phyloP scores from a whole-genome alignment of 805 yeast species.

The Tanozyma kutaoensis region DNA sequence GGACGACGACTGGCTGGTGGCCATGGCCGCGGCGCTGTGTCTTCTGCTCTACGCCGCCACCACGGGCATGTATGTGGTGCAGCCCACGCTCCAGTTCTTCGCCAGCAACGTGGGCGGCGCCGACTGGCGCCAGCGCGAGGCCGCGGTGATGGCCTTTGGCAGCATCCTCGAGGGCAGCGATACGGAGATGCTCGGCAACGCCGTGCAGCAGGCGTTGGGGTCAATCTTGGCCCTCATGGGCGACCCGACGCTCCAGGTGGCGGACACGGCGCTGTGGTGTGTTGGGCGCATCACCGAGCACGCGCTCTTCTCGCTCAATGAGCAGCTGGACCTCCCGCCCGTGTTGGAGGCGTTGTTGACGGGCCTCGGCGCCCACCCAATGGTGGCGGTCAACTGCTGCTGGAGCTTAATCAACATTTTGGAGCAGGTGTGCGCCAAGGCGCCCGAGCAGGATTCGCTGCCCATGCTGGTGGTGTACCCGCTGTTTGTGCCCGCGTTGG shows the following conservation, averaged over 20 bases:
- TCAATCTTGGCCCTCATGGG: constrained; percentile 65
- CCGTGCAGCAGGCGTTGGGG: constrained; percentile 71
- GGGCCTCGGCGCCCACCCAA: constrained; percentile 87
- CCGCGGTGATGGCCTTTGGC: constrained; percentile 98
- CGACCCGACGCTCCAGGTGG: constrained; percentile 73
- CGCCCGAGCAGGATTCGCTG: constrained; percentile 35
- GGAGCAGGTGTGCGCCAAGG: constrained; percentile 60
- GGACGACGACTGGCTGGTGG: constrained; percentile 94
- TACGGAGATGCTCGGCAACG: constrained; percentile 45
- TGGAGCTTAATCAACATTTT: constrained; percentile 91
- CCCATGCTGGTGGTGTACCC: constrained; percentile 66
- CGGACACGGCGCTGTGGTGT: constrained; percentile 98
- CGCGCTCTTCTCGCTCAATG: constrained; percentile 63
- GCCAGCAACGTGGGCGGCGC: constrained; percentile 46
- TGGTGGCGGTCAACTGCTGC: constrained; percentile 92
- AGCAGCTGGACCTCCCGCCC: constrained; percentile 49
- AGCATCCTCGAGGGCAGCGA: constrained; percentile 94
- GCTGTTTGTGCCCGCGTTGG: constrained; percentile 52
- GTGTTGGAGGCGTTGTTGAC: constrained; percentile 59
- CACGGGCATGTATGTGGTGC: constrained; percentile 76
- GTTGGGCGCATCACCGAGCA: constrained; percentile 90
- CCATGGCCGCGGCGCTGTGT: constrained; percentile 99
- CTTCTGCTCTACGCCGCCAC: constrained; percentile 86
- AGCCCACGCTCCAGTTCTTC: constrained; percentile 75
- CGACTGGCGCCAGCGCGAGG: constrained; percentile 83